Evolutionary conservation across 805 yeast species (phyloP).

Genomic region (Wickerhamia fluorescens): DNA sequence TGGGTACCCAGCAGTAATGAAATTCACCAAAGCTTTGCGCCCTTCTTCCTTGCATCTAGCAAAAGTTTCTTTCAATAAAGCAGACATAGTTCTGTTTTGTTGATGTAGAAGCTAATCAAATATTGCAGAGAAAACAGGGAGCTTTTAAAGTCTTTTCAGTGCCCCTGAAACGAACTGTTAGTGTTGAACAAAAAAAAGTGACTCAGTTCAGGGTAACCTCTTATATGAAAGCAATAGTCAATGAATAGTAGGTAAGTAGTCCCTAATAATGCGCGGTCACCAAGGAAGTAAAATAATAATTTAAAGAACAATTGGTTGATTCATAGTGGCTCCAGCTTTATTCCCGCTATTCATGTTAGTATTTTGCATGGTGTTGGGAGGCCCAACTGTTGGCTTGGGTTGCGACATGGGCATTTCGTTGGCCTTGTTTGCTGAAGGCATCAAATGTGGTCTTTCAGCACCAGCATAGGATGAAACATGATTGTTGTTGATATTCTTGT

Average conservation of each 20-base stretch:
- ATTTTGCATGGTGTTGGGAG: too few species aligned
- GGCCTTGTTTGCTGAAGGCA: background rate
- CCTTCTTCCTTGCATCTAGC: conserved; percentile 53
- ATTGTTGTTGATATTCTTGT: too few species aligned
- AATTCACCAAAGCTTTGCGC: conserved; percentile 85
- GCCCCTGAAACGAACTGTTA: background rate
- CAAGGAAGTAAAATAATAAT: too few species aligned
- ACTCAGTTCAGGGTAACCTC: conserved; percentile 27
- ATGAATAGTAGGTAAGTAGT: too few species aligned
- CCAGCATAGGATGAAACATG: too few species aligned
- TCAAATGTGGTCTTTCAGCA: too few species aligned
- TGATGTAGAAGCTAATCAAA: background rate
- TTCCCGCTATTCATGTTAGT: too few species aligned
- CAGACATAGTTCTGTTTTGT: conserved; percentile 34
- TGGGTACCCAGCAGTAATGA: conserved; percentile 93
- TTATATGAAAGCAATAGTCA: too few species aligned
- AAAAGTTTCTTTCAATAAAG: conserved; percentile 52
- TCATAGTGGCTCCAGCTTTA: conserved; percentile 2
- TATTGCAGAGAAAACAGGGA: background rate
- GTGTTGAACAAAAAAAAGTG: conserved; percentile 4
- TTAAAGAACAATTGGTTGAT: conserved; percentile 3
- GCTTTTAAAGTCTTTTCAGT: conserved; percentile 1
- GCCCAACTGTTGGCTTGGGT: too few species aligned
- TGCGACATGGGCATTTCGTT: background rate
- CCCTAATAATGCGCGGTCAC: too few species aligned